Percentiles rank a stretch among this genome's conserved stretches.
These are phyloP conservation scores for Xylaria acuta DNA, from an alignment of 495 filamentous ascomycete species.

Conservation along the genomic window DNA sequence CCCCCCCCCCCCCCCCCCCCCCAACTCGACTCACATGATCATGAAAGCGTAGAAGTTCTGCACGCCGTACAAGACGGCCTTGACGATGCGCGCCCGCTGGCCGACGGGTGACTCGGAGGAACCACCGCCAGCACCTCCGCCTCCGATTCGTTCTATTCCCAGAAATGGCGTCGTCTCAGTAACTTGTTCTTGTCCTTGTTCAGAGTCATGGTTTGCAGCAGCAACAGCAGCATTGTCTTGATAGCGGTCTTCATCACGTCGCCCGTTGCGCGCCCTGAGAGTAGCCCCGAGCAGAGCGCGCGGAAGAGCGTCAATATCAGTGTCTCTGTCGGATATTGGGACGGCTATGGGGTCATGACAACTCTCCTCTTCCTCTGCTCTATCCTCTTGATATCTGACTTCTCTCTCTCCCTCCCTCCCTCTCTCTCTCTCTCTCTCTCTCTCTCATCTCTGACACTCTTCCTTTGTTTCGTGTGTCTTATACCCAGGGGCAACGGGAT, in stretches of 20 bases:
- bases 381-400: background rate
- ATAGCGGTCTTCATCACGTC: slow-evolving; percentile 18
- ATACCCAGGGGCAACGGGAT: background rate
- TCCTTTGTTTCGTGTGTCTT: background rate
- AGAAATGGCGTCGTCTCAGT: slow-evolving; percentile 63
- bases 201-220: slow-evolving; percentile 23
- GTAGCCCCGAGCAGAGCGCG: slow-evolving; percentile 16
- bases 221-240: slow-evolving; percentile 19
- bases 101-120: slow-evolving; percentile 52
- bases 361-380: background rate
- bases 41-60: slow-evolving; percentile 99
- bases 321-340: slow-evolving; percentile 13
- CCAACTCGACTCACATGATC: slow-evolving; percentile 87
- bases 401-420: background rate
- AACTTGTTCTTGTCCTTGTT: slow-evolving; percentile 58
- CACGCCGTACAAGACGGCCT: slow-evolving; percentile 83
- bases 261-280: slow-evolving; percentile 12
- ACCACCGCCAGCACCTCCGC: slow-evolving; percentile 27
- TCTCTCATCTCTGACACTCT: background rate
- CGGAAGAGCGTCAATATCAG: slow-evolving; percentile 26
- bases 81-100: slow-evolving; percentile 70
- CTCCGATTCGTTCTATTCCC: slow-evolving; percentile 58
- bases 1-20: too few species aligned
- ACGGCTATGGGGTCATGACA: background rate
- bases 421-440: background rate